Evolutionary conservation across 2,329 filamentous ascomycete genomes (phyloP), one percentile per base, ranked within the genome.

Genomic region (Neonectria sp.): DNA sequence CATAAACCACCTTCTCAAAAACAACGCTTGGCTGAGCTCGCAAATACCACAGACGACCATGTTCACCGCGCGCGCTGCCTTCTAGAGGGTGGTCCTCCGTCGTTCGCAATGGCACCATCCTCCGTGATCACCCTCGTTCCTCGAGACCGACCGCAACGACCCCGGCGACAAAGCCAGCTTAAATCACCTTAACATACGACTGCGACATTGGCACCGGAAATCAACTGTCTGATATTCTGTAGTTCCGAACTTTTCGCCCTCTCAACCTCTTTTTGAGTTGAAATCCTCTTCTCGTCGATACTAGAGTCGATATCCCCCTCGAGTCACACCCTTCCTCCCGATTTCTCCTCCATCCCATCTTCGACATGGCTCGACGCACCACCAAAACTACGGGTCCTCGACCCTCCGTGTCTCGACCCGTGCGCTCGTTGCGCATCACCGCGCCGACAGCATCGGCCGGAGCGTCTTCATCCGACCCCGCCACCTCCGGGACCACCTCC

Each of bases 61-160:
- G 69, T 75, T 78, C 73, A 65, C 81, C 69, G 78, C 80, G 79
- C 78, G 77, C 81, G 82, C 82, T 85, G 82, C 82, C 68, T 84
- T 84, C 71, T 89, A 87, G 84, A 86, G 85, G 85, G 86, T 88
- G 85, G 86, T 80, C 78, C 77, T 82, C 78, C 69, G 70, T 72
- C 60, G 81, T 81, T 84, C 82, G 81, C 82, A 79, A 89, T 89
- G 88, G 86, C 82, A 86, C 85, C 86, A 86, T 85, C 85, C 84
- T 87, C 85, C 78, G 79, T 79, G 82, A 82, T 78, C 76, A 77
- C 73, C 77, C 78, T 80, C 75, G 77, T 78, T 65, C 63, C 76
- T 68, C 62, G 65, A 77, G 71, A 71, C 60, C 68, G 46, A 57
- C 55, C 46, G 12, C 61, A 60, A 65, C 43, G 46, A 57, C 24